Conservation (phyloP, 306 rosid genomes). For the Malus fusca region DNA sequence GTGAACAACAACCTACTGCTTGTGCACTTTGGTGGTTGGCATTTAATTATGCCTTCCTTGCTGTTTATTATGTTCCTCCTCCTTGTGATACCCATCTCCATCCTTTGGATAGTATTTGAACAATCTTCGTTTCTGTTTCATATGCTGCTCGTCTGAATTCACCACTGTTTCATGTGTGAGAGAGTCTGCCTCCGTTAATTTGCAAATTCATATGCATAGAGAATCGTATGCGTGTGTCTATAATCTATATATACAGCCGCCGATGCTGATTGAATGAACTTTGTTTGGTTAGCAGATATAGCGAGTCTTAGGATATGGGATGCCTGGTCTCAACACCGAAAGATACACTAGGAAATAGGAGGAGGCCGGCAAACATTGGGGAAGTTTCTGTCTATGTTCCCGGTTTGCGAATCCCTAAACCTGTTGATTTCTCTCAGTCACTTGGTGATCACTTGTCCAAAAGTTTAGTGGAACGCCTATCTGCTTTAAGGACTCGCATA, state of each 20-base stretch:
- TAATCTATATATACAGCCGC: neutral
- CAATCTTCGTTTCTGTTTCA: conserved; percentile 13
- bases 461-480: conserved; percentile 67
- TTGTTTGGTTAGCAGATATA: conserved; percentile 32
- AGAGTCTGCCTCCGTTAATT: neutral
- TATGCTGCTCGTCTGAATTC: conserved; percentile 9
- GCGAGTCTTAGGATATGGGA: conserved; percentile 59
- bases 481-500: conserved; percentile 84
- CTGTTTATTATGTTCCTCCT: conserved; percentile 32
- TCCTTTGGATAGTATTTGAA: conserved; percentile 16
- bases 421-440: conserved; percentile 72
- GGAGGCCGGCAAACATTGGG: conserved; percentile 88
- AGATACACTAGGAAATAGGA: conserved; percentile 74
- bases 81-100: conserved; percentile 27
- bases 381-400: conserved; percentile 94
- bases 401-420: conserved; percentile 87
- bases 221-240: neutral
- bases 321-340: conserved; percentile 67
- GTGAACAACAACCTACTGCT: conserved; percentile 73
- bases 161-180: conserved; percentile 2
- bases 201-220: neutral
- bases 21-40: conserved; percentile 61
- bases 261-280: conserved; percentile 25
- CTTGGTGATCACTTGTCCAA: conserved; percentile 74
- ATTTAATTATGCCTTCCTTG: conserved; percentile 43